phyloP scores from a whole-genome alignment of 306 rosid genomes.

The Hippophae gyantsensis region DNA sequence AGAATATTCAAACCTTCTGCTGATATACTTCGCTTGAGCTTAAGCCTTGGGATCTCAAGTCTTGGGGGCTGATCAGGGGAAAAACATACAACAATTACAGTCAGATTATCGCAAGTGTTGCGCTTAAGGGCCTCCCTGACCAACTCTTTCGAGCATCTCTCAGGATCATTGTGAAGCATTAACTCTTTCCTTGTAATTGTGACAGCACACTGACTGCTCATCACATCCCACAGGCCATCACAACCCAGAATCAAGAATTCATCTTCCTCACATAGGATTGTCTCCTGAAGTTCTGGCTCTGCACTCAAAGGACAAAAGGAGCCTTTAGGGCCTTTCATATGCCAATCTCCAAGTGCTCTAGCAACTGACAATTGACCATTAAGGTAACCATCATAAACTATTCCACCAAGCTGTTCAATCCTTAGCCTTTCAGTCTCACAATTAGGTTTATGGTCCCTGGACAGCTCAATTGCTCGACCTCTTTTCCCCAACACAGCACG shows the following conservation, averaged over 20 bases:
- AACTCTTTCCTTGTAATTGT: slow-evolving; percentile 20
- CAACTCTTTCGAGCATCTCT: slow-evolving; percentile 21
- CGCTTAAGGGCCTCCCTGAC: slow-evolving; percentile 24
- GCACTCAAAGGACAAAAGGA: slow-evolving; percentile 16
- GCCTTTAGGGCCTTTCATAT: slow-evolving; percentile 19
- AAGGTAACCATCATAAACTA: slow-evolving; percentile 21
- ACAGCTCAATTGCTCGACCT: slow-evolving; percentile 21
- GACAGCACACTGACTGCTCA: slow-evolving; percentile 24
- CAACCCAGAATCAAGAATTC: slow-evolving; percentile 23
- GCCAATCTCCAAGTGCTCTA: slow-evolving; percentile 23
- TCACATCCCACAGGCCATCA: slow-evolving; percentile 24
- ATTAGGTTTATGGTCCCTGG: slow-evolving; percentile 22
- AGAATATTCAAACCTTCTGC: slow-evolving; percentile 21
- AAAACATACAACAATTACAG: slow-evolving; percentile 16
- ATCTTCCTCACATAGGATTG: slow-evolving; percentile 17
- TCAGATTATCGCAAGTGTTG: slow-evolving; percentile 17
- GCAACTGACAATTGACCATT: slow-evolving; percentile 22
- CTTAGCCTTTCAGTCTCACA: slow-evolving; percentile 15
- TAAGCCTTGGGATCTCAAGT: slow-evolving; percentile 18
- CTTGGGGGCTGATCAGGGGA: slow-evolving; percentile 14
- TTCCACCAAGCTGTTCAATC: slow-evolving; percentile 19
- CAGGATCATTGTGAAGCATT: slow-evolving; percentile 22
- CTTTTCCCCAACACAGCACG: slow-evolving; percentile 25
- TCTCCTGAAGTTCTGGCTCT: slow-evolving; percentile 21
- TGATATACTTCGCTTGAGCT: slow-evolving; percentile 22